Conservation (phyloP, 495 filamentous ascomycete genomes). For the Penicillium flavigenum region DNA sequence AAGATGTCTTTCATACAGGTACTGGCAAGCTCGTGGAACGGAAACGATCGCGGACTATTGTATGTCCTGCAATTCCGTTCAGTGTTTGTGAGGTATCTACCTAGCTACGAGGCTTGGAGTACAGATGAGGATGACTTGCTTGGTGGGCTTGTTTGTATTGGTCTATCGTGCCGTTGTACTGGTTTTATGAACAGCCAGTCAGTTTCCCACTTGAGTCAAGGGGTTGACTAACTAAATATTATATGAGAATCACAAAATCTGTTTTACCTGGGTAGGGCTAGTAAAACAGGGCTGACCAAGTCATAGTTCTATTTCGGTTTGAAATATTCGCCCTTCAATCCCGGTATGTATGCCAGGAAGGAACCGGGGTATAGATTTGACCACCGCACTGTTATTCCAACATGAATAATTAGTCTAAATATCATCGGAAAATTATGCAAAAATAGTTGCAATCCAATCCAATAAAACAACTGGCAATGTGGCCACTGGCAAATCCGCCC, state of each 20-base stretch:
- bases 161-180: background rate
- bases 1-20: background rate
- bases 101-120: background rate
- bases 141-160: background rate
- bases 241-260: background rate
- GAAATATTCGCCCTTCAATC: background rate
- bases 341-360: background rate
- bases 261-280: background rate
- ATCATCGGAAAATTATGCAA: background rate
- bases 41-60: background rate
- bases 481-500: too few species aligned
- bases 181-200: background rate
- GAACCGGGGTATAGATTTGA: background rate
- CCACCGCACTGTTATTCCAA: background rate
- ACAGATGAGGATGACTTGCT: background rate
- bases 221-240: background rate
- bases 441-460: background rate
- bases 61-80: constrained; percentile 1
- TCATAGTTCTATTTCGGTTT: background rate
- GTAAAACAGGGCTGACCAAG: background rate
- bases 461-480: background rate
- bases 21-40: constrained; percentile 4
- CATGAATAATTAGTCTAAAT: background rate
- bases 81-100: constrained; percentile 1
- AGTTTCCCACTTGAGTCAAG: background rate